phyloP scores from a whole-genome alignment of 305 asterid species.

The Solanum aculeatissimum region DNA sequence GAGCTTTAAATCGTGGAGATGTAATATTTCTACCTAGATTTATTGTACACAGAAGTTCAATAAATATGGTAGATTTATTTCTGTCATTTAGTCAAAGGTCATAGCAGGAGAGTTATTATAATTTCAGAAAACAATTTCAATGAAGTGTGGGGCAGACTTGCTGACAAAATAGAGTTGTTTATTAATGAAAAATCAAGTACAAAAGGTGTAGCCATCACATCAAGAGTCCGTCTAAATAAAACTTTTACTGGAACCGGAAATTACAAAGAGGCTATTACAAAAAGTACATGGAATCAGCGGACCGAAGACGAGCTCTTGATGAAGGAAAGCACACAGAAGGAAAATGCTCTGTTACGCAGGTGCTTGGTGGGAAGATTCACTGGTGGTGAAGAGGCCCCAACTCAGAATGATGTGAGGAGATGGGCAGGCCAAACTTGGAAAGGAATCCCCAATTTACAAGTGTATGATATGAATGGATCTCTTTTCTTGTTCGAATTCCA shows the following conservation, averaged over 20 bases:
- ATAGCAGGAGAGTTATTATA: not conserved
- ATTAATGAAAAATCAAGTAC: not conserved
- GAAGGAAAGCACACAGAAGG: not conserved
- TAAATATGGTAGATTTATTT: too few relatives aligned
- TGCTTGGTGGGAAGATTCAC: too few relatives aligned
- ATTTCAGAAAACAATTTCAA: not conserved
- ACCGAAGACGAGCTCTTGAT: not conserved
- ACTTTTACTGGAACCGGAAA: too few relatives aligned
- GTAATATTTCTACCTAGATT: too few relatives aligned
- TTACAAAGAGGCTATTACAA: not conserved
- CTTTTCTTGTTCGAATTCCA: not conserved
- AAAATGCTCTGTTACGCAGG: not conserved
- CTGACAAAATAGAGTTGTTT: not conserved
- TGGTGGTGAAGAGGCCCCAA: too few relatives aligned
- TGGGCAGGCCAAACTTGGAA: not conserved
- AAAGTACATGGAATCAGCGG: not conserved
- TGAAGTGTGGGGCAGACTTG: not conserved
- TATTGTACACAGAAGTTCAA: too few relatives aligned
- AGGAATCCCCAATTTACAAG: not conserved
- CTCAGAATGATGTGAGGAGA: too few relatives aligned
- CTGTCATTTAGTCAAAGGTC: not conserved
- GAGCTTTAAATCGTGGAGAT: too few relatives aligned
- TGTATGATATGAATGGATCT: not conserved
- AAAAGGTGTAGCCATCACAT: not conserved
- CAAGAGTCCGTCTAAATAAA: not conserved